Evolutionary conservation across 345 rosid genomes (phyloP).

Genomic region (Dovyalis caffra): DNA sequence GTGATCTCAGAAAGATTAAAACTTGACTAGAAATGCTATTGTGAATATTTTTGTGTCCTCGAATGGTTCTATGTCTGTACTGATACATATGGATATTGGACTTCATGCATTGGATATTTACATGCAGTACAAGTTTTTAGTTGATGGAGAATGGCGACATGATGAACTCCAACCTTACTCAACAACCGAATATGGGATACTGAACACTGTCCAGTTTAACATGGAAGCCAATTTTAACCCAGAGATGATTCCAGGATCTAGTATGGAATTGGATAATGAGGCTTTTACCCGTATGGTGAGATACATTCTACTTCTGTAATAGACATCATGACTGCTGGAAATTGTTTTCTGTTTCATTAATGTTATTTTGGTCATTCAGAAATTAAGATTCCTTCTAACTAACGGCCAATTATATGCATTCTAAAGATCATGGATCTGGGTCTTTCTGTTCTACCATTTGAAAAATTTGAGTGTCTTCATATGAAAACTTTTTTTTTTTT

Average conservation of each 20-base stretch:
- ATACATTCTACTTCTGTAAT: background rate
- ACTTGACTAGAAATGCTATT: background rate
- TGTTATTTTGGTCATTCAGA: background rate
- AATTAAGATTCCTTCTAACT: background rate
- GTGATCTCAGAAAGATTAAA: background rate
- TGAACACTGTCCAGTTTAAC: constrained; percentile 17
- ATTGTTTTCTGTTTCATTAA: background rate
- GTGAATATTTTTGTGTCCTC: background rate
- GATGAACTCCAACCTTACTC: constrained; percentile 23
- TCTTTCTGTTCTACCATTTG: background rate
- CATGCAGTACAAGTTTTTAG: constrained; percentile 32
- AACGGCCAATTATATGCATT: background rate
- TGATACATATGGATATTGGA: background rate
- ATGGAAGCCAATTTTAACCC: constrained; percentile 22
- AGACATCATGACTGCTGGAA: background rate
- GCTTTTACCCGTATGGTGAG: constrained; percentile 28
- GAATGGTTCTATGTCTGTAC: background rate
- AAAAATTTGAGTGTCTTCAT: background rate
- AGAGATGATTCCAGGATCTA: constrained; percentile 2
- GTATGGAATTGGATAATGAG: constrained; percentile 28
- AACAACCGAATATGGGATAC: constrained; percentile 27
- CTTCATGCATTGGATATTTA: background rate
- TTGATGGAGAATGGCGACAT: constrained; percentile 37
- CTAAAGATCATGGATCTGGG: background rate
- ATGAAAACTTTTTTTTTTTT: background rate